Conservation (phyloP, 352 stramenopile genomes). For the Phytophthora citrophthora region DNA sequence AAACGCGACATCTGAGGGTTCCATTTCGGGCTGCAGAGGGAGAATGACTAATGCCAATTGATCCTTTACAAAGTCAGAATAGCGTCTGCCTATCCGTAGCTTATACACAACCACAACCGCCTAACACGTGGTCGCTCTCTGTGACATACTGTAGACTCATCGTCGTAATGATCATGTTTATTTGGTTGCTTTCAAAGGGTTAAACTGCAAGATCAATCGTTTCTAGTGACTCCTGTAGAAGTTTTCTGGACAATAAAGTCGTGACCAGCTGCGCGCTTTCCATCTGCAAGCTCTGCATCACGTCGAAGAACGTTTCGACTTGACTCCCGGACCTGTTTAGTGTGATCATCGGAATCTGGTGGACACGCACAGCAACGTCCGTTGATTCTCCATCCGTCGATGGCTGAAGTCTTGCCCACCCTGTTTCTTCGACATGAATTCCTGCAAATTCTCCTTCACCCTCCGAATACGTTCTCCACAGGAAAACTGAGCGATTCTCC, state of each 20-base stretch:
- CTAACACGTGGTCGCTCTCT: not conserved
- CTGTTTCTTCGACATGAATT: not conserved
- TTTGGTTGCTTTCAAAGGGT: no score
- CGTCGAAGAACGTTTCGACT: not conserved
- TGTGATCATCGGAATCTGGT: not conserved
- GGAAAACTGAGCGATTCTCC: not conserved
- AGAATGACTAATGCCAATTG: no score
- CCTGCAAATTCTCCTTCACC: not conserved
- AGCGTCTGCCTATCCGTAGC: no score
- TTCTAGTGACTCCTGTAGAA: slow-evolving; percentile 3
- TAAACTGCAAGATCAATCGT: not conserved
- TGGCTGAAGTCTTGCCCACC: not conserved
- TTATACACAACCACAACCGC: no score
- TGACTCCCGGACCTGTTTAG: no score
- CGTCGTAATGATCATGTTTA: not conserved
- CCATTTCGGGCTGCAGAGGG: no score
- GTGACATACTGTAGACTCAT: not conserved
- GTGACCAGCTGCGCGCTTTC: slow-evolving; percentile 1
- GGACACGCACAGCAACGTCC: not conserved
- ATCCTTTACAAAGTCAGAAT: no score
- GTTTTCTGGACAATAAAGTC: not conserved
- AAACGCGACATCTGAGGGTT: not conserved
- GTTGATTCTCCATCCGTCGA: not conserved
- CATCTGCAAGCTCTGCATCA: slow-evolving; percentile 7
- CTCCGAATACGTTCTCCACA: slow-evolving; percentile 8